Base-by-base conservation (phyloP, 192 early-diverging fungal species). In the Coemansia sp. region DNA sequence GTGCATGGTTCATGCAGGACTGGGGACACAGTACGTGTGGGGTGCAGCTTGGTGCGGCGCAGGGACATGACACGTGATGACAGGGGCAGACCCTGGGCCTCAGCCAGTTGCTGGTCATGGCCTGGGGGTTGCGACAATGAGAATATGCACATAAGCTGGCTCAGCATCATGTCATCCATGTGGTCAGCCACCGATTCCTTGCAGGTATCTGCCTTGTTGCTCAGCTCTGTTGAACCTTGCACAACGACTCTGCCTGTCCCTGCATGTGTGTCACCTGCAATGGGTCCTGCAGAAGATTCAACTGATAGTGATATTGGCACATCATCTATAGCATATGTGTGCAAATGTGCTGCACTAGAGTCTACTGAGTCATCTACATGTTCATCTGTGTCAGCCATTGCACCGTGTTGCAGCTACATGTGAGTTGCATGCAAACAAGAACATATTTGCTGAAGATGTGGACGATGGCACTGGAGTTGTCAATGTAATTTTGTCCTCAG, bases 1-100 rank as follows among this genome's bases (percentile, higher is more conserved):
- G 31, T 34, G 8, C 31, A 34, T 34, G 31, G 31, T 6, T 34
- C 31, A 0, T 23, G 4, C 50, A 24, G 3, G 50, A 18, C 47
- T 18, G 47, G 47, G 5, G 47, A 18, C 47, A 18, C 47, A 4
- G 47, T 48, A 15, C 47, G 47, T 8, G 15, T 18, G 47, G 47
- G 17, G 47, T 18, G 47, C 17, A 8, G 47, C 17, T 48, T n/a
- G 17, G 15, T 20, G 17, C 12, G 7, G 47, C n/a, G 57, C 49
- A 28, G n/a, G 1, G 66, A 34, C 38, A 76, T 40, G 10, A 79
- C 52, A 4, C 64, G 67, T 38, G 76, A 79, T 2, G 76, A 70
- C 12, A 79, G 57, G 23, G 76, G 76, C 47, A 79, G 58, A 3
- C 76, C 76, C 56, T 79, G 76, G 14, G 67, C 54, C 56, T 79